Conservation (phyloP, 306 rosid genomes). For the Vigna nakashimae region DNA sequence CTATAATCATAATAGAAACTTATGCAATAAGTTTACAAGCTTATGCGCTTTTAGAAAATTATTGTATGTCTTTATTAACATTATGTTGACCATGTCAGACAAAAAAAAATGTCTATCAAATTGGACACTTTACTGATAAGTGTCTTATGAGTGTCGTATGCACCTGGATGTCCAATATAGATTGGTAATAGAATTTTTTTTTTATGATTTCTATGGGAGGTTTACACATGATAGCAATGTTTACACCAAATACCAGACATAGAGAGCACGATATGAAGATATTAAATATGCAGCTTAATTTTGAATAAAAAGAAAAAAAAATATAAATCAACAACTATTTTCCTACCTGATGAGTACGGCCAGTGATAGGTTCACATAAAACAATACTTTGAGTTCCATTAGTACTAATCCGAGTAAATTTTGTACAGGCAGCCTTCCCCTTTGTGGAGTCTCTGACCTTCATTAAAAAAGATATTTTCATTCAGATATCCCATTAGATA, state of each 20-base stretch:
- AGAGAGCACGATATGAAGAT: neutral
- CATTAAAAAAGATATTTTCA: conserved; percentile 43
- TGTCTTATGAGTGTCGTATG: too few relatives aligned
- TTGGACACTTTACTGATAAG: too few relatives aligned
- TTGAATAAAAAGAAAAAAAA: conserved; percentile 2
- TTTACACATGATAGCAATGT: neutral
- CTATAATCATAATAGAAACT: too few relatives aligned
- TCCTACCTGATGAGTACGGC: conserved; percentile 89
- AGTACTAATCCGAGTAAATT: conserved; percentile 71
- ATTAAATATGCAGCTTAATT: conserved; percentile 20
- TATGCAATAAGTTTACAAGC: too few relatives aligned
- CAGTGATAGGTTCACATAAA: conserved; percentile 83
- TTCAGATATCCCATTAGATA: conserved; percentile 29
- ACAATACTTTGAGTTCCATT: conserved; percentile 78
- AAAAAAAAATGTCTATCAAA: too few relatives aligned
- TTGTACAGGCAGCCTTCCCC: conserved; percentile 80
- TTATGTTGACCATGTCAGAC: too few relatives aligned
- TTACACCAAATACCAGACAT: conserved; percentile 6
- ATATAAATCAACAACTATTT: conserved; percentile 9
- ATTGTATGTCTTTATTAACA: too few relatives aligned
- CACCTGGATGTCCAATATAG: neutral
- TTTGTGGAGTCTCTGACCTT: conserved; percentile 61
- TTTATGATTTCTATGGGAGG: neutral
- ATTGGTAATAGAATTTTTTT: neutral
- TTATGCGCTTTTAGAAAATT: too few relatives aligned